Conservation (phyloP, 129 eudicot species). For the Escallonia herrerae region DNA sequence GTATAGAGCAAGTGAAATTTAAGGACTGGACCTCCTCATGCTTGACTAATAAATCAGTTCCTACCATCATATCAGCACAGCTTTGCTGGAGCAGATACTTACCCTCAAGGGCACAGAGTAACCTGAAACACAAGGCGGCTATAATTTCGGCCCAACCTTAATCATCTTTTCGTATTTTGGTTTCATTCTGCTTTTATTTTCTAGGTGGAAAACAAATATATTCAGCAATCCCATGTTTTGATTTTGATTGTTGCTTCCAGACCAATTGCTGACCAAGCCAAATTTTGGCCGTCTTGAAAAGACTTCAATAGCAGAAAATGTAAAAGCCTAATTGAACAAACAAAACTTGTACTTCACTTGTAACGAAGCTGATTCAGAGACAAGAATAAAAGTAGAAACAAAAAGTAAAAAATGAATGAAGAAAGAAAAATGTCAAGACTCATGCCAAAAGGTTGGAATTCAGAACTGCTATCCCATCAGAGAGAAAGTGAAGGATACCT, state of each 20-base stretch:
- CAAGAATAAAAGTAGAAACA: too few relatives aligned
- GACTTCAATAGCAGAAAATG: too few relatives aligned
- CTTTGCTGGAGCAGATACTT: constrained; percentile 55
- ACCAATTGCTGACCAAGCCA: too few relatives aligned
- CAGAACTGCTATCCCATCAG: neutral
- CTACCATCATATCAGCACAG: constrained; percentile 46
- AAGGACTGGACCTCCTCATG: constrained; percentile 52
- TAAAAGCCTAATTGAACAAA: too few relatives aligned
- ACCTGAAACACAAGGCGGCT: constrained; percentile 34
- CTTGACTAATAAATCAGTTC: constrained; percentile 32
- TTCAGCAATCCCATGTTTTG: too few relatives aligned
- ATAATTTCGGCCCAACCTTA: constrained; percentile 5
- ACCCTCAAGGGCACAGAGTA: constrained; percentile 86
- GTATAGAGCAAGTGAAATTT: constrained; percentile 57
- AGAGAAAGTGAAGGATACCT: constrained; percentile 38
- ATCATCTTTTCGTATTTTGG: too few relatives aligned
- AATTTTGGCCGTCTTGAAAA: too few relatives aligned
- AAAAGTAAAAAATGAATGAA: neutral
- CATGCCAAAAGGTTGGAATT: neutral
- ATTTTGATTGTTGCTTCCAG: too few relatives aligned
- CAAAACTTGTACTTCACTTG: too few relatives aligned
- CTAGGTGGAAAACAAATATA: too few relatives aligned
- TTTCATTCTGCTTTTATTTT: too few relatives aligned
- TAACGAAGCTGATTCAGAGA: too few relatives aligned
- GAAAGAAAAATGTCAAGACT: neutral